Evolutionary conservation across 768 basidiomycete species (phyloP).

Genomic region (Calocybe indica): DNA sequence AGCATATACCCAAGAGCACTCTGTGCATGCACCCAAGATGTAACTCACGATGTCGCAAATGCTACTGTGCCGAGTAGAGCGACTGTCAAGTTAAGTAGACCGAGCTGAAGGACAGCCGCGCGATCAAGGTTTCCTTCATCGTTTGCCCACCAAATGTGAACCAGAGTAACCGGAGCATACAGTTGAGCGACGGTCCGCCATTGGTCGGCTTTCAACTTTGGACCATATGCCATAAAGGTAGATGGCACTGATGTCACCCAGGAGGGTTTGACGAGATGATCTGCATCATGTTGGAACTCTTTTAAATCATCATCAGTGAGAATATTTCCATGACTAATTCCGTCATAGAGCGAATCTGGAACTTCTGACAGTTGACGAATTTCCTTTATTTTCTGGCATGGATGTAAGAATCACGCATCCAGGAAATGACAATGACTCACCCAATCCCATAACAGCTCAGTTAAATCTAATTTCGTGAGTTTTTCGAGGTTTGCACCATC

Average conservation of each 20-base stretch:
- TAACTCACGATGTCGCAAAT: constrained; percentile 18
- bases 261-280: constrained; percentile 14
- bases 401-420: no score
- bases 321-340: no score
- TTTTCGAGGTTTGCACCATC: no score
- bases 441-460: no score
- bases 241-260: constrained; percentile 17
- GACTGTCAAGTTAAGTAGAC: constrained; percentile 21
- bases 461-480: no score
- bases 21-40: constrained; percentile 14
- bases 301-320: constrained; percentile 9
- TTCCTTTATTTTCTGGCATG: no score
- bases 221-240: constrained; percentile 14
- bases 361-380: no score
- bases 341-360: no score
- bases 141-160: constrained; percentile 25
- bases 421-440: no score
- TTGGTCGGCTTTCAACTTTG: constrained; percentile 27
- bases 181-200: constrained; percentile 28
- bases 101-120: constrained; percentile 9
- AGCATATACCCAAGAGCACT: constrained; percentile 21
- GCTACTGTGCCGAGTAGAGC: constrained; percentile 26
- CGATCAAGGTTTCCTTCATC: constrained; percentile 4
- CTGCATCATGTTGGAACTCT: constrained; percentile 17
- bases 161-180: constrained; percentile 29